Conservation (phyloP, 2,329 filamentous ascomycete genomes). For the Chaetomium globosum region DNA sequence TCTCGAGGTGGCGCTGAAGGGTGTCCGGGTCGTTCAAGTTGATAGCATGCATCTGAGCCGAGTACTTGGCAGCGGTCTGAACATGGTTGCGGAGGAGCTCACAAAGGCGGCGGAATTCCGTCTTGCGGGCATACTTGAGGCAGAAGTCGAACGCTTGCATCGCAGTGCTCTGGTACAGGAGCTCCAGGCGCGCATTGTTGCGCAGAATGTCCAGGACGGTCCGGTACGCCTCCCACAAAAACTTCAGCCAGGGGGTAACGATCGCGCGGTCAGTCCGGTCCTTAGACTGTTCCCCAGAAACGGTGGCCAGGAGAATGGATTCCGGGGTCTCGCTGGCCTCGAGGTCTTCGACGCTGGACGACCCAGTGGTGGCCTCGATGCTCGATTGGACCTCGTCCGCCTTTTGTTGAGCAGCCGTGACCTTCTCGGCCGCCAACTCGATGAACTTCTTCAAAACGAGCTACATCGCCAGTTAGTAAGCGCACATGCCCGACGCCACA, state of each 20-base stretch:
- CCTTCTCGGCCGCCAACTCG: constrained; percentile 93
- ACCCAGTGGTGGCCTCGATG: constrained; percentile 73
- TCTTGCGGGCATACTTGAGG: constrained; percentile 97
- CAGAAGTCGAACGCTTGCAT: constrained; percentile 99
- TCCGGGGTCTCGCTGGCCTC: constrained; percentile 97
- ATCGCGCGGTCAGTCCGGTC: constrained; percentile 97
- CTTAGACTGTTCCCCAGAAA: constrained; percentile 95
- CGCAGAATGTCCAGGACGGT: constrained; percentile 97
- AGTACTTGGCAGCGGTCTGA: constrained; percentile 98
- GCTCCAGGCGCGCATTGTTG: constrained; percentile 96
- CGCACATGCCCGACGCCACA: not conserved
- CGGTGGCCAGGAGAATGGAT: constrained; percentile 94
- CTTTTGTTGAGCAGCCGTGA: constrained; percentile 92
- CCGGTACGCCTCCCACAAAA: constrained; percentile 98
- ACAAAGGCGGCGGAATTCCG: constrained; percentile 96
- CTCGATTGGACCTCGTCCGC: constrained; percentile 91
- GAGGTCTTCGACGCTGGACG: constrained; percentile 84
- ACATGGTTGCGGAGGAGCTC: constrained; percentile 98
- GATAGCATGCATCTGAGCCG: constrained; percentile 98
- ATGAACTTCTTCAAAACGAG: constrained; percentile 97
- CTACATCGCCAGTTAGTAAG: constrained; percentile 46
- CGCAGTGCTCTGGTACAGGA: constrained; percentile 97
- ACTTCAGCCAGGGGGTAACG: constrained; percentile 98
- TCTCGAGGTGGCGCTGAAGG: constrained; percentile 94
- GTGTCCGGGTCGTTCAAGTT: constrained; percentile 98